Percentiles rank a stretch among this genome's conserved stretches.
phyloP scores from a whole-genome alignment of 73 alveolate species.

The Blepharisma stoltei region DNA sequence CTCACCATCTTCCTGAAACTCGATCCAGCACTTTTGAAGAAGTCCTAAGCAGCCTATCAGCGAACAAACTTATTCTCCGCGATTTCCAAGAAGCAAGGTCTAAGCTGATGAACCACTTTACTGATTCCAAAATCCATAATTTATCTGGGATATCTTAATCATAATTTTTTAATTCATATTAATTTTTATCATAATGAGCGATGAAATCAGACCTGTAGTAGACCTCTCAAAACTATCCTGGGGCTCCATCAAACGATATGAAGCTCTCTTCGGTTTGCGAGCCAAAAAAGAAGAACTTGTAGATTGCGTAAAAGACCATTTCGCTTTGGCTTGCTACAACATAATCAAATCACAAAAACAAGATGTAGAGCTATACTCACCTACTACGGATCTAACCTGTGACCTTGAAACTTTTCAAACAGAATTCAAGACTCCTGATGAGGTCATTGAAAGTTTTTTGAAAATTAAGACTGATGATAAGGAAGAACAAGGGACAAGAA shows the following conservation, averaged over 20 bases:
- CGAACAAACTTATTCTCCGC: neutral
- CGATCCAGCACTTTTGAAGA: neutral
- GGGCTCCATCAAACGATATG: slow-evolving; percentile 22
- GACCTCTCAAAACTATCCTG: slow-evolving; percentile 22
- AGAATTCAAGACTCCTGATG: neutral
- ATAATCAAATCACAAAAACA: slow-evolving; percentile 3
- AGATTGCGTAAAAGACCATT: slow-evolving; percentile 18
- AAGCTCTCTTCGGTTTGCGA: slow-evolving; percentile 1
- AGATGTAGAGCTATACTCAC: slow-evolving; percentile 4
- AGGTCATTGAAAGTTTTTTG: slow-evolving; percentile 11
- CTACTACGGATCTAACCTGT: neutral
- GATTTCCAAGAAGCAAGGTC: neutral
- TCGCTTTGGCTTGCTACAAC: slow-evolving; percentile 21
- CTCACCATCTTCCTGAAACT: too few relatives aligned
- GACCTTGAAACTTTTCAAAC: slow-evolving; percentile 14
- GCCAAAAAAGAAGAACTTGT: slow-evolving; percentile 2
- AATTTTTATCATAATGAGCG: neutral
- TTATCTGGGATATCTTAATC: too few relatives aligned
- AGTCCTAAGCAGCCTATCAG: neutral
- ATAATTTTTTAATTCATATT: too few relatives aligned
- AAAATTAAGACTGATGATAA: slow-evolving; percentile 25
- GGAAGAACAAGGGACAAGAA: slow-evolving; percentile 29
- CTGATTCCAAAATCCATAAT: neutral
- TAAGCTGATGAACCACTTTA: neutral
- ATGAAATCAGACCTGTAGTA: slow-evolving; percentile 17